Evolutionary conservation across 2,329 filamentous ascomycete genomes (phyloP).

Genomic region (Macrophomina phaseolina): DNA sequence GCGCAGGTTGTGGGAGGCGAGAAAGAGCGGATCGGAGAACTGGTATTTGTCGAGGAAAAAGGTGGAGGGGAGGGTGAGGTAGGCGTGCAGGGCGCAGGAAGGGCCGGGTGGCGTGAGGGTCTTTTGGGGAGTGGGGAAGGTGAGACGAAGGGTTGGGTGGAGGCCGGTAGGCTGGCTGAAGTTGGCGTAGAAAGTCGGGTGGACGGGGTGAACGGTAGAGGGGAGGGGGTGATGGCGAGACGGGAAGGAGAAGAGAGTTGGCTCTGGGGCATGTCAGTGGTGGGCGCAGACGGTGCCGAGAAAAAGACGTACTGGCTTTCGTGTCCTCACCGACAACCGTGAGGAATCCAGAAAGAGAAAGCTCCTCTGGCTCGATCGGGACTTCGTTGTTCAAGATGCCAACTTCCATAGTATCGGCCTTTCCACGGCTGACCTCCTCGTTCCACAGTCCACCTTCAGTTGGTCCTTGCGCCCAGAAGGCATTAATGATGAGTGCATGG

Average conservation of each 20-base stretch:
- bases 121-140: constrained; percentile 55
- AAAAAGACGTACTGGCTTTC: constrained; percentile 60
- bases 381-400: constrained; percentile 75
- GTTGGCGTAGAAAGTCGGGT: constrained; percentile 64
- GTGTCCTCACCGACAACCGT: constrained; percentile 77
- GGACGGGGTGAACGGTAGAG: constrained; percentile 49
- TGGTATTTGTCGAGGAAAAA: constrained; percentile 91
- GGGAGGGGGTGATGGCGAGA: constrained; percentile 72
- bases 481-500: constrained; percentile 68
- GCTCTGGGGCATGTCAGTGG: constrained; percentile 50
- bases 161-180: constrained; percentile 79
- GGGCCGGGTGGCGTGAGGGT: constrained; percentile 54
- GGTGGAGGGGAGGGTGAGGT: constrained; percentile 79
- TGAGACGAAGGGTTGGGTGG: constrained; percentile 79
- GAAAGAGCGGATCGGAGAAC: constrained; percentile 75
- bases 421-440: constrained; percentile 46
- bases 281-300: constrained; percentile 9
- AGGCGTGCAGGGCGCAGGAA: constrained; percentile 75
- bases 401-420: constrained; percentile 71
- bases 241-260: constrained; percentile 83
- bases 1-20: constrained; percentile 78
- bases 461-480: constrained; percentile 59
- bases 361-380: constrained; percentile 71
- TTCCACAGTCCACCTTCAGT: constrained; percentile 26
- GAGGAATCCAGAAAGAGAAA: constrained; percentile 79